Base-by-base conservation (phyloP, 441 rosid species). In the Omphalea diandra region DNA sequence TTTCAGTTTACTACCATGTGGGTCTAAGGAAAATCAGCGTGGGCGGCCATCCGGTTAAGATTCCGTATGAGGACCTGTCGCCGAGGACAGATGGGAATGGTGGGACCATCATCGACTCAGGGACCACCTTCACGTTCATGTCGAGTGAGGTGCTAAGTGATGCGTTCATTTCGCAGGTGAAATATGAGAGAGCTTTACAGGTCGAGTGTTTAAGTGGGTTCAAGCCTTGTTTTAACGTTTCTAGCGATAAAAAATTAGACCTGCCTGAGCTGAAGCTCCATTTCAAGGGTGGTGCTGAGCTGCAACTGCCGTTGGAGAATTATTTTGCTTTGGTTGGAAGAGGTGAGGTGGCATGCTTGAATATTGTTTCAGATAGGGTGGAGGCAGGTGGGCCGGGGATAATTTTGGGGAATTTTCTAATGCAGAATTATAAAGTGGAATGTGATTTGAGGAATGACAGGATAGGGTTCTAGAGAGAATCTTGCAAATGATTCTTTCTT, bases 91-190 rank as follows among this genome's bases (percentile, higher is more conserved):
- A 76, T 7, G 91, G 91, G 24, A 73, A 81, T 20, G 87, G 91
- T 3, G 89, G 91, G 24, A 78, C 80, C 40, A 82, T 87, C 9
- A 73, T 87, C 15, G 91, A 87, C 67, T 87, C 89, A 1, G 87
- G 89, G 3, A 76, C 87, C 0, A 83, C 89, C 29, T 82, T 82
- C 81, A 83, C 86, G 46, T 80, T 77, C 80, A 82, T 83, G 71
- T 65, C 84, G 0, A 55, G 12, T 58, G 73, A 77, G 71, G 69
- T 80, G 2, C 9, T 84, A 18, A 83, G 78, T 14, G n/a, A 74
- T 27, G n/a, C n/a, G n/a, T n/a, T n/a, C n/a, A n/a, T n/a, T n/a
- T n/a, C n/a, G n/a, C n/a, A n/a, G n/a, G n/a, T n/a, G n/a, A n/a
- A n/a, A n/a, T n/a, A n/a, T n/a, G n/a, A n/a, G 72, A 77, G 72